Conservation (phyloP, 805 yeast genomes). For the Barnettozyma californica region DNA sequence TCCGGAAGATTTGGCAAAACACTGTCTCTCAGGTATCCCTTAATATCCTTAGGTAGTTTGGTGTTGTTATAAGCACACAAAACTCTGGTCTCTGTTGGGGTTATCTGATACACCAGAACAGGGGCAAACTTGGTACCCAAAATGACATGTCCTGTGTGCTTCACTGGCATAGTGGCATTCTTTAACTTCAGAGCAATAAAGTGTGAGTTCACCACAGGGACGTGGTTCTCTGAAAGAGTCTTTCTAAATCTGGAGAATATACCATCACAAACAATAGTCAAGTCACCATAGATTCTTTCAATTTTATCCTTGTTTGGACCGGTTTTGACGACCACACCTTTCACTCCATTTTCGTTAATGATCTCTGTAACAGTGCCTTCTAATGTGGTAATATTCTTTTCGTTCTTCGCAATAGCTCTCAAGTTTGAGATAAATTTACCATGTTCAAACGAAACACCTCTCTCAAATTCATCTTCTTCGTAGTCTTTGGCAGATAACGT, state of each 20-base stretch:
- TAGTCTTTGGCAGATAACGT: constrained; percentile 46
- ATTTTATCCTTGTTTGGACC: constrained; percentile 34
- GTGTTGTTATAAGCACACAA: constrained; percentile 78
- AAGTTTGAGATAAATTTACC: constrained; percentile 81
- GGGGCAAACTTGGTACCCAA: constrained; percentile 80
- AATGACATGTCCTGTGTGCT: constrained; percentile 83
- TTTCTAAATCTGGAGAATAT: constrained; percentile 89
- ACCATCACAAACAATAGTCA: constrained; percentile 86
- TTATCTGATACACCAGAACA: constrained; percentile 80
- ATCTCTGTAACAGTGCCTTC: constrained; percentile 81
- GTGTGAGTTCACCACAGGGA: constrained; percentile 71
- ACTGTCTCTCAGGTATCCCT: constrained; percentile 49
- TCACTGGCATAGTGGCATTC: constrained; percentile 70
- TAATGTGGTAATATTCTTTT: constrained; percentile 68
- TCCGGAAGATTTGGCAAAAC: constrained; percentile 71
- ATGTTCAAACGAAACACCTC: constrained; percentile 89
- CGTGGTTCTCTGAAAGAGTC: constrained; percentile 52
- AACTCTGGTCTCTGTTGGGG: constrained; percentile 77
- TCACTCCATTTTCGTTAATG: constrained; percentile 53
- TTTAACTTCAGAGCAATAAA: constrained; percentile 79
- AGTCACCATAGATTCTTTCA: constrained; percentile 47
- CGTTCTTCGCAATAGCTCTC: constrained; percentile 60
- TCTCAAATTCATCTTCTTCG: constrained; percentile 50
- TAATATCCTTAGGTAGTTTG: constrained; percentile 66
- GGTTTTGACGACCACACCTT: constrained; percentile 64